A percentile compares a stretch with the other conserved stretches of the same genome.
Evolutionary conservation across 768 basidiomycete genomes (phyloP).

Genomic region (Phylloporus sp.): DNA sequence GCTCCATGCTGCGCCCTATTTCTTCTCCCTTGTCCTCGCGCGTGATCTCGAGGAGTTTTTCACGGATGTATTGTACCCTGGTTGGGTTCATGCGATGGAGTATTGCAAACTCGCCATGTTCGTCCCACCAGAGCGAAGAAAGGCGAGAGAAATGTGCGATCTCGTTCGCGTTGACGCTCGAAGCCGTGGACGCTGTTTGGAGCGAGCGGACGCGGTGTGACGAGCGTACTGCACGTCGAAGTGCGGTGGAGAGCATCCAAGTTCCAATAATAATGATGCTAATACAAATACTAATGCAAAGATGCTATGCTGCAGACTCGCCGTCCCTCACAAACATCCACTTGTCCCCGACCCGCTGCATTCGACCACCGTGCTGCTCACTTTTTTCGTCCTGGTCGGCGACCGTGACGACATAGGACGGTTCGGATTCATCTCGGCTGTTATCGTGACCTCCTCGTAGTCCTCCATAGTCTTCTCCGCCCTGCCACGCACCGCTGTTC

Average conservation of each 20-base stretch:
- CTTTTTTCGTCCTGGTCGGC: constrained; percentile 2
- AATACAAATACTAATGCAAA: constrained; percentile 21
- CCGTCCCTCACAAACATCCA: constrained; percentile 62
- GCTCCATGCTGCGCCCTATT: constrained; percentile 25
- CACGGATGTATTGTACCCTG: constrained; percentile 74
- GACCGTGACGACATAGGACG: constrained; percentile 47
- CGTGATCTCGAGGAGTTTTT: constrained; percentile 64
- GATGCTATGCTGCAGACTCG: constrained; percentile 20
- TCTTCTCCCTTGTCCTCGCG: constrained; percentile 47
- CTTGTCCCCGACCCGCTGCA: constrained; percentile 67
- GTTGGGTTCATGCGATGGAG: constrained; percentile 95
- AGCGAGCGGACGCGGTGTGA: constrained; percentile 11
- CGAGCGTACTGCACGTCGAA: constrained; percentile 16
- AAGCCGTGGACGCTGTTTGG: constrained; percentile 18
- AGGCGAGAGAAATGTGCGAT: constrained; percentile 86
- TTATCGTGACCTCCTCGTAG: constrained; percentile 40
- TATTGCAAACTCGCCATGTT: constrained; percentile 81
- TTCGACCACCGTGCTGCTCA: constrained; percentile 40
- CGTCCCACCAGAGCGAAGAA: constrained; percentile 94
- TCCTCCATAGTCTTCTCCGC: constrained; percentile 34
- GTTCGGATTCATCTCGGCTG: constrained; percentile 38
- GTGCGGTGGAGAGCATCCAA: constrained; percentile 17
- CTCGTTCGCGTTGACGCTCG: constrained; percentile 64
- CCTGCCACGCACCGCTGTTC: constrained; percentile 34
- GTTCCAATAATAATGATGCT: constrained; percentile 5